Evolutionary conservation across 1,284 basidiomycete species (phyloP).

Genomic region (Ceratobasidium sp.): DNA sequence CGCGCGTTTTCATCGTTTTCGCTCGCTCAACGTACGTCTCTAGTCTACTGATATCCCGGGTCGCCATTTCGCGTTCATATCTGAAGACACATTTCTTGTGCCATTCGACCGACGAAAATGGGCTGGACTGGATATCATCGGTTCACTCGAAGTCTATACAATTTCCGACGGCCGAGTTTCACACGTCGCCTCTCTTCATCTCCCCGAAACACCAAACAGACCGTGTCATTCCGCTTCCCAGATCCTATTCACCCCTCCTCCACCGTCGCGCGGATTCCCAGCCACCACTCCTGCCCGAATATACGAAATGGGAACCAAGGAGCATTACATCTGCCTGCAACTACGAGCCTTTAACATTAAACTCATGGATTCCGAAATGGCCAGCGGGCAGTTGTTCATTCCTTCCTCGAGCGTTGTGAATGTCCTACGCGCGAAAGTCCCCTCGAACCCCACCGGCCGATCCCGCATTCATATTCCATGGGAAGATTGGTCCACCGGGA

Average conservation of each 20-base stretch:
- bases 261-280: neutral
- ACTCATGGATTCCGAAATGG: neutral
- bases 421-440: neutral
- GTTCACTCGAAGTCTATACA: conserved; percentile 16
- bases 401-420: neutral
- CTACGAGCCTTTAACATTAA: conserved; percentile 16
- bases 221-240: conserved; percentile 10
- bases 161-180: neutral
- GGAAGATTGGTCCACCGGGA: conserved; percentile 12
- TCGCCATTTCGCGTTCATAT: conserved; percentile 14
- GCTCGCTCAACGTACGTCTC: neutral
- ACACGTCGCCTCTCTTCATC: conserved; percentile 21
- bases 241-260: neutral
- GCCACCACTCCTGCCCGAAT: conserved; percentile 2
- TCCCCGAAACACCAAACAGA: neutral
- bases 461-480: conserved; percentile 1
- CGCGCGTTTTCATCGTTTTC: neutral
- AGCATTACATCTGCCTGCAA: conserved; percentile 4
- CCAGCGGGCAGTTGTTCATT: conserved; percentile 11
- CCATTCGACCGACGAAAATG: neutral
- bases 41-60: conserved; percentile 18
- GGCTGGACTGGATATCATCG: neutral
- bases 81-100: conserved; percentile 2
- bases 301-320: conserved; percentile 16
- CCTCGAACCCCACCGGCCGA: neutral